Percentiles rank a stretch among this genome's conserved stretches.
Evolutionary conservation across 768 basidiomycete species (phyloP).

Genomic region (Collybia nuda): DNA sequence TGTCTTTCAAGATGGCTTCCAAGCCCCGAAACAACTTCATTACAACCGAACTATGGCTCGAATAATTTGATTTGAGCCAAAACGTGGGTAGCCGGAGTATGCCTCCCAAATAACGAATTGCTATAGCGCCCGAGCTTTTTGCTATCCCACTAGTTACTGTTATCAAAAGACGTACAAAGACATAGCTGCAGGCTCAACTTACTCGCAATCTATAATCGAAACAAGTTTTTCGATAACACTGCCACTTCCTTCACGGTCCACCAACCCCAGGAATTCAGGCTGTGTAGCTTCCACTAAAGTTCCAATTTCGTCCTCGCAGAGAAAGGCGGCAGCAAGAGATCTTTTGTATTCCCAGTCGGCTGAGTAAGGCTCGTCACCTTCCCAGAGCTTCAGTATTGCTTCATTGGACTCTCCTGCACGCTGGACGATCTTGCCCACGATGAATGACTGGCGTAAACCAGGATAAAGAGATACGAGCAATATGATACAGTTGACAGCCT

Average conservation of each 20-base stretch:
- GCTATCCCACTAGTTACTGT: too few relatives aligned
- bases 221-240: neutral
- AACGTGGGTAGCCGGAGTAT: neutral
- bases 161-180: neutral
- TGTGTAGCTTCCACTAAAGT: neutral
- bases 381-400: neutral
- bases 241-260: neutral
- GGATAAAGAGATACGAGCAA: neutral
- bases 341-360: neutral
- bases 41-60: too few relatives aligned
- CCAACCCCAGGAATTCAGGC: neutral
- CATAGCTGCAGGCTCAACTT: neutral
- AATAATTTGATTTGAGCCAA: neutral
- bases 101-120: neutral
- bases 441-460: neutral
- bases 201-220: neutral
- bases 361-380: neutral
- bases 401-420: neutral
- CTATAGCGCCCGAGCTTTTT: neutral
- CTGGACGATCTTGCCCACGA: neutral
- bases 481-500: conserved; percentile 1
- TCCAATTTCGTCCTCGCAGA: neutral
- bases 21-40: too few relatives aligned
- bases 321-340: neutral
- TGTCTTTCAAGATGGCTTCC: too few relatives aligned